Conservation (phyloP, 495 filamentous ascomycete species). For the Barbatosphaeria neglecta region DNA sequence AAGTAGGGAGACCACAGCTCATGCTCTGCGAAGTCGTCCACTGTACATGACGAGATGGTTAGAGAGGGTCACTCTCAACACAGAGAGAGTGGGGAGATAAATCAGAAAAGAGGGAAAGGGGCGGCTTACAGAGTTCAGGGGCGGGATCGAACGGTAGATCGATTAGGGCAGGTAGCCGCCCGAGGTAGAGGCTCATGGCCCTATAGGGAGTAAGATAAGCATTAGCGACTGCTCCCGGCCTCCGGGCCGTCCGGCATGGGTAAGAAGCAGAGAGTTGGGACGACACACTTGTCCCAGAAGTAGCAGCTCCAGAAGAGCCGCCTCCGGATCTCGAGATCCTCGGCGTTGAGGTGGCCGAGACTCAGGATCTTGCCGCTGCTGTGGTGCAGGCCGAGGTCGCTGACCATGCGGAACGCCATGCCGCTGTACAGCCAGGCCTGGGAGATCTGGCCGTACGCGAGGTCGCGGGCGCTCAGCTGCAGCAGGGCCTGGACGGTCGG, state of each 20-base stretch:
- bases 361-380: constrained; percentile 36
- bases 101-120: background rate
- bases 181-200: constrained; percentile 14
- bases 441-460: constrained; percentile 20
- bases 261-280: too few relatives aligned
- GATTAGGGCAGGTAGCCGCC: constrained; percentile 17
- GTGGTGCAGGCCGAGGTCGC: constrained; percentile 39
- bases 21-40: constrained; percentile 38
- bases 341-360: constrained; percentile 24
- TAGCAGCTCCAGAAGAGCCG: constrained; percentile 18
- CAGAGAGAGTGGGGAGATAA: too few relatives aligned
- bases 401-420: constrained; percentile 22
- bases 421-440: constrained; percentile 19
- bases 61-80: background rate
- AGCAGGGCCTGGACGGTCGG: constrained; percentile 21
- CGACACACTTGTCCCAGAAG: constrained; percentile 14
- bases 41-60: constrained; percentile 4
- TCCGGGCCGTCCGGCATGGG: too few relatives aligned
- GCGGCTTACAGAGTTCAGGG: constrained; percentile 30
- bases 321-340: constrained; percentile 16
- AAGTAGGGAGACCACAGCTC: constrained; percentile 33
- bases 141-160: constrained; percentile 35
- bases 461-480: constrained; percentile 5
- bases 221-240: too few relatives aligned
- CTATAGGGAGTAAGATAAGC: too few relatives aligned